phyloP scores from a whole-genome alignment of 2,329 filamentous ascomycete species.

The Purpureocillium takamizusanense region DNA sequence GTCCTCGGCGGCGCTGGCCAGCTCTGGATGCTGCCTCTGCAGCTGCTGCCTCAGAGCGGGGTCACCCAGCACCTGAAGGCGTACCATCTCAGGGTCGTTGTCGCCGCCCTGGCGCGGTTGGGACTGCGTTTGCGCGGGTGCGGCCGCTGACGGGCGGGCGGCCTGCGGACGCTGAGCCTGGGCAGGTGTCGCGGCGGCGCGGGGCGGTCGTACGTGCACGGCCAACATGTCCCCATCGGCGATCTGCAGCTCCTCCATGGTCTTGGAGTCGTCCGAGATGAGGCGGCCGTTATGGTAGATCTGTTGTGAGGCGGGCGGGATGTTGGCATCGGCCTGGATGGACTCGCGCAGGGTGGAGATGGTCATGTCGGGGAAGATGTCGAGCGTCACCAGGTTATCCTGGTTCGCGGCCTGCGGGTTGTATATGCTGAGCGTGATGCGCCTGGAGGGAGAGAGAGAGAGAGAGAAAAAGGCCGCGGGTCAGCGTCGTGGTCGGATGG shows the following conservation, averaged over 20 bases:
- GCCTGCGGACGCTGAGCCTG: constrained; percentile 23
- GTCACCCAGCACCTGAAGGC: constrained; percentile 74
- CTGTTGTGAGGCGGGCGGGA: constrained; percentile 65
- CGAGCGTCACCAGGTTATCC: constrained; percentile 70
- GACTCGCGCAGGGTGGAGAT: constrained; percentile 79
- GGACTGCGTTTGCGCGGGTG: constrained; percentile 18
- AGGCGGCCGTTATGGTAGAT: constrained; percentile 86
- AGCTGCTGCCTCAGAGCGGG: constrained; percentile 64
- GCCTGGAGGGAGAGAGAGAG: too few relatives aligned
- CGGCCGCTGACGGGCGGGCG: constrained; percentile 11
- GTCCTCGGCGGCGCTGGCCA: constrained; percentile 70
- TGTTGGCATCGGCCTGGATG: constrained; percentile 73
- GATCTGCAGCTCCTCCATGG: constrained; percentile 72
- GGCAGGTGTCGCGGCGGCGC: constrained; percentile 26
- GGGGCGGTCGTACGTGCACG: constrained; percentile 63
- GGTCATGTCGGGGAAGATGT: constrained; percentile 75
- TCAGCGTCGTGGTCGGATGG: neutral
- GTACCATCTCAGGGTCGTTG: constrained; percentile 70
- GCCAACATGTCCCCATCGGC: constrained; percentile 88
- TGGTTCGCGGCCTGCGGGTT: constrained; percentile 59
- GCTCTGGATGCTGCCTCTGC: constrained; percentile 61
- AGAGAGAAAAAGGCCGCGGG: constrained; percentile 14
- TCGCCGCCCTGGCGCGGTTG: constrained; percentile 18
- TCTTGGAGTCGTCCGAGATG: constrained; percentile 68
- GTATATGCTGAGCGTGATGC: constrained; percentile 78